These are phyloP conservation scores for Fremontodendron californicum DNA, from an alignment of 345 rosid species.

Conservation along the genomic window DNA sequence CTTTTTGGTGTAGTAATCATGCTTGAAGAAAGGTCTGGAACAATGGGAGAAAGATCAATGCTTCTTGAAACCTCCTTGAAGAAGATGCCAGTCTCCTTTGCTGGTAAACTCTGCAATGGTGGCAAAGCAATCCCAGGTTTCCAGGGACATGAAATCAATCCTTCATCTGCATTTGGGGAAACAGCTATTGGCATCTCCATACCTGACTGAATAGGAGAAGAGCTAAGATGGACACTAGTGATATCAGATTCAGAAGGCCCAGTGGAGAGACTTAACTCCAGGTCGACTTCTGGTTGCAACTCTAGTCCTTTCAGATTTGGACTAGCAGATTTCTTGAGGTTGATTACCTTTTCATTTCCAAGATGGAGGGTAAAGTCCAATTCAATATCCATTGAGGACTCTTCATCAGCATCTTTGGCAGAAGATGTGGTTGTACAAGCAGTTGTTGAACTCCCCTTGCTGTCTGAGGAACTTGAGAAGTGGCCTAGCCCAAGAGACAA, in stretches of 20 bases:
- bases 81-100: conserved; percentile 31
- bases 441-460: conserved; percentile 78
- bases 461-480: conserved; percentile 78
- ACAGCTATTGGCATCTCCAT: conserved; percentile 31
- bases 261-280: conserved; percentile 72
- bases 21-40: conserved; percentile 66
- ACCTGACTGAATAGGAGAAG: conserved; percentile 33
- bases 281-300: conserved; percentile 52
- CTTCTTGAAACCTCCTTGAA: conserved; percentile 34
- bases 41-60: conserved; percentile 27
- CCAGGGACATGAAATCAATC: conserved; percentile 42
- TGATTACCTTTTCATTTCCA: conserved; percentile 52
- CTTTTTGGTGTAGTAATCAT: conserved; percentile 56
- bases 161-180: conserved; percentile 43
- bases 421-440: conserved; percentile 68
- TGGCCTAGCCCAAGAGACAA: conserved; percentile 70
- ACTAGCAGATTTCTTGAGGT: conserved; percentile 36
- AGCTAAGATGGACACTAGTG: conserved; percentile 38
- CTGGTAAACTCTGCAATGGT: conserved; percentile 30
- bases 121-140: conserved; percentile 37
- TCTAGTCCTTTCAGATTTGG: conserved; percentile 32
- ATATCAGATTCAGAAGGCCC: conserved; percentile 66
- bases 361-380: conserved; percentile 76
- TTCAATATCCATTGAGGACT: conserved; percentile 78
- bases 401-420: conserved; percentile 80